Conservation (phyloP, 441 rosid species). For the Cnidoscolus chayamansa region DNA sequence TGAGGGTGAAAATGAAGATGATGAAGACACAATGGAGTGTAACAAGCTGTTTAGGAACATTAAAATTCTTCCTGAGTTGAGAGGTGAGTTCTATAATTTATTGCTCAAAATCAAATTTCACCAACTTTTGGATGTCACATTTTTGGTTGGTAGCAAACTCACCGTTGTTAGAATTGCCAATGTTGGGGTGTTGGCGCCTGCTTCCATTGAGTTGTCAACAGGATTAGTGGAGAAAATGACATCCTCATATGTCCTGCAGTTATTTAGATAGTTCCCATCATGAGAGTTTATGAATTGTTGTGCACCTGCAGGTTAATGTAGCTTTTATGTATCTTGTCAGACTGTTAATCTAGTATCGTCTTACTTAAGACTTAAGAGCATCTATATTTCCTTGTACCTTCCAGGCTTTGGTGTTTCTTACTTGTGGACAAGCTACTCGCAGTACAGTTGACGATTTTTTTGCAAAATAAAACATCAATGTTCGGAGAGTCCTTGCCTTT, state of each 20-base stretch:
- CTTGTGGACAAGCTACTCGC: neutral
- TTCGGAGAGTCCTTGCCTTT: slow-evolving; percentile 86
- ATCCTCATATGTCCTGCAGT: neutral
- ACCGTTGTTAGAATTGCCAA: neutral
- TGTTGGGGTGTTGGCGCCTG: neutral
- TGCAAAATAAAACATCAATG: neutral
- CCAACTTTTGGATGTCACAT: neutral
- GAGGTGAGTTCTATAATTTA: slow-evolving; percentile 52
- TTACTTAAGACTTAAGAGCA: slow-evolving; percentile 5
- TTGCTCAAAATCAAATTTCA: neutral
- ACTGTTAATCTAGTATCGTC: neutral
- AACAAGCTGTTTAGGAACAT: slow-evolving; percentile 57
- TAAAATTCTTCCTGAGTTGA: slow-evolving; percentile 79
- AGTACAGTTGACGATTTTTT: neutral
- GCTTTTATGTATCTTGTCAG: neutral
- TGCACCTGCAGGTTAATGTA: neutral
- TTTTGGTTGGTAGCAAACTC: neutral
- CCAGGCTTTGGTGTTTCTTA: neutral
- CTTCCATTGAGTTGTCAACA: neutral
- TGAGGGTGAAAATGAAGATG: slow-evolving; percentile 59
- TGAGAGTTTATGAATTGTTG: neutral
- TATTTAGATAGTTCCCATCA: neutral
- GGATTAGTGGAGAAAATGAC: neutral
- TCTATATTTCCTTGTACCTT: neutral
- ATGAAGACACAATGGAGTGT: slow-evolving; percentile 69